Conservation (phyloP, 257 asterid genomes). For the Solanum medicagineum region DNA sequence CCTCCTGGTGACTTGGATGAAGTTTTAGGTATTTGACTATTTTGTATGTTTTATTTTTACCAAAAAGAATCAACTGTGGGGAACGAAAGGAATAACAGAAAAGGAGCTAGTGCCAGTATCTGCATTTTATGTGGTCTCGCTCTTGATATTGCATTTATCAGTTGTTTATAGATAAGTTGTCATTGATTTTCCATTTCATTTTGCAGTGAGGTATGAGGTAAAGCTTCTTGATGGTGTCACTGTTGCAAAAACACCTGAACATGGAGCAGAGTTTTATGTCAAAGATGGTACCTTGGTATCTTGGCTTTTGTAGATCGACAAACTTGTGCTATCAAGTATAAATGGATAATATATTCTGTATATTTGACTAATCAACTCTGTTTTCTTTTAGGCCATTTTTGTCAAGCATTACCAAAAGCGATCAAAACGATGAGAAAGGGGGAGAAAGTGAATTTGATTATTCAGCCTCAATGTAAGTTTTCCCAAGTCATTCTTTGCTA, state of each 20-base stretch:
- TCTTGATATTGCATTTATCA: background rate
- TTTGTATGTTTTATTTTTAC: background rate
- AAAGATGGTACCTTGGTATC: constrained; percentile 40
- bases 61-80: background rate
- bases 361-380: background rate
- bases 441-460: constrained; percentile 45
- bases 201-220: constrained; percentile 43
- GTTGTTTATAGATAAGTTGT: background rate
- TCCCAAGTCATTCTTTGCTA: background rate
- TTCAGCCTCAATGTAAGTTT: constrained; percentile 53
- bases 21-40: constrained; percentile 39
- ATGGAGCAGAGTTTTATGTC: constrained; percentile 49
- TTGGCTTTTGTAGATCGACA: background rate
- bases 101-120: background rate
- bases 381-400: constrained; percentile 39
- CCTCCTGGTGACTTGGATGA: constrained; percentile 67
- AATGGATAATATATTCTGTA: background rate
- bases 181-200: background rate
- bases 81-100: background rate
- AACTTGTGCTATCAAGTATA: background rate
- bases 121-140: background rate
- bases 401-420: constrained; percentile 58
- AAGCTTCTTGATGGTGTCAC: constrained; percentile 34
- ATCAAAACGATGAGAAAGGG: constrained; percentile 64
- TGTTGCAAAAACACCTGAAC: constrained; percentile 46